Evolutionary conservation across 306 rosid genomes (phyloP), one percentile per base, ranked within the genome.

Genomic region (Vigna trinervia): DNA sequence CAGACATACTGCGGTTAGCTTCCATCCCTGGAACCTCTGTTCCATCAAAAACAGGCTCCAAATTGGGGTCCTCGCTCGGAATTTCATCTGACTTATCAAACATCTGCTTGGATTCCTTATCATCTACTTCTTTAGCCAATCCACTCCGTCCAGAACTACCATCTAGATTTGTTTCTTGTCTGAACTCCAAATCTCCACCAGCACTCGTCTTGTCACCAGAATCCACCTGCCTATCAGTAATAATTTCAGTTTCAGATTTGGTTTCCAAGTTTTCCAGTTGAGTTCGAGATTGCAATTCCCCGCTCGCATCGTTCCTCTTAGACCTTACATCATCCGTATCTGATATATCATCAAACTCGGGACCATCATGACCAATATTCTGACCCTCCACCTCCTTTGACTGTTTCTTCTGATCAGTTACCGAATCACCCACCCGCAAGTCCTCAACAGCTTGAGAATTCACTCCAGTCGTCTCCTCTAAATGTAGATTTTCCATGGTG

Each of bases 11-110:
- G 60, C 87, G 85, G 80, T 72, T 72, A 83, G 76, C 91, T 86
- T 85, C 94, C 86, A 90, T 81, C 83, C 84, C 97, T 52, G 92
- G 86, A 78, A 86, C 72, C 87, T 90, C 96, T 0, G 89, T 89
- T 74, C 97, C 93, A 90, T 89, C 93, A 79, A 88, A 94, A 38
- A 90, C 92, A 13, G 93, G 96, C 76, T 95, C 97, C 76, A 74
- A 83, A 65, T 83, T 85, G 12, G 77, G 82, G 78, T 85, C 93
- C 90, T 89, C 86, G 3, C 34, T 79, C 57, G 85, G 83, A 85
- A 83, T 71, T 67, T 86, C 92, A 54, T 83, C 88, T 0, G 20
- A 43, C 63, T 80, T 74, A 76, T 86, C 81, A 62, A 75, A 71
- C 61, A 23, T 20, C 61, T 62, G 84, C 17, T 22, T 59, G 46